Base-by-base conservation (phyloP, 345 rosid genomes). In the Adansonia digitata region DNA sequence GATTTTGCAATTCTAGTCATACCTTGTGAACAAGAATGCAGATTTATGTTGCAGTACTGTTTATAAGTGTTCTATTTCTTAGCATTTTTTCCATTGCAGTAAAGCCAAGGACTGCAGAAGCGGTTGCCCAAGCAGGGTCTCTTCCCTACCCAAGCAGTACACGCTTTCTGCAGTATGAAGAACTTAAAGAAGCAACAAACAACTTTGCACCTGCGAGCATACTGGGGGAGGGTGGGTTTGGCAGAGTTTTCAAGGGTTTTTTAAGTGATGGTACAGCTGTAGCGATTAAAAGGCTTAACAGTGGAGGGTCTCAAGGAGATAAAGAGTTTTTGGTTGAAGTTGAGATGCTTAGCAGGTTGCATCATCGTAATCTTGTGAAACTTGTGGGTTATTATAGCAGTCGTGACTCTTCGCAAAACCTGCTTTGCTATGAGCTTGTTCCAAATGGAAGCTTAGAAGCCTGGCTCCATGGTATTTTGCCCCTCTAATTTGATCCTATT, bases 211-310 rank as follows among this genome's bases (percentile, higher is more conserved):
- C 86, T 71, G 77, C 92, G 52, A 95, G 98, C 87, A 81, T 93
- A 77, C 92, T 95, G 46, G 99, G 99, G 66, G 99, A 95, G 87
- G 99, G 99, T 39, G 99, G 99, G 40, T 95, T 95, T 86, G 99
- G 99, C 68, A 87, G 84, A 84, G 99, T 95, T 86, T 95, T 91
- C 86, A 90, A 90, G 84, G 99, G 99, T 76, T 90, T 95, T 76
- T 79, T 95, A 75, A 92, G 88, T 81, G 99, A 95, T 88, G 99
- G 99, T 22, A 95, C 99, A 64, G 92, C 98, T 75, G 99, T 95
- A 17, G 99, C 98, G 12, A 95, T 95, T 81, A 95, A 95, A 88
- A 89, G 94, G 85, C 94, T 95, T 73, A 87, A 90, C 63, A 76
- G 74, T 71, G 99, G 99, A 82, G 99, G 97, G 45, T 89, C 91